These are phyloP conservation scores for Vitis hybrid DNA, from an alignment of 177 flowering plant genomes.

Conservation along the genomic window DNA sequence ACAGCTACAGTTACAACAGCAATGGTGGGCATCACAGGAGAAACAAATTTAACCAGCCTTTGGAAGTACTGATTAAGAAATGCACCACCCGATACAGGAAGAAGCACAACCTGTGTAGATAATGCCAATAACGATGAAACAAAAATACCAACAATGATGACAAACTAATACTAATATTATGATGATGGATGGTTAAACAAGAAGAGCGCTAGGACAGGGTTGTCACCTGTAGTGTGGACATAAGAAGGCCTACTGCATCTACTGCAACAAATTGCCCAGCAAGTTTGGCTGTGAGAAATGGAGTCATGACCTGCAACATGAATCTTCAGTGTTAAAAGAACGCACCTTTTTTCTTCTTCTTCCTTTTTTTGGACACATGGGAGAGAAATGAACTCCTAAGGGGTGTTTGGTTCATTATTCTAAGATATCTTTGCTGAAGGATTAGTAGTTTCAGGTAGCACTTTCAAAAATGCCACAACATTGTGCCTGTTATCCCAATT, in stretches of 20 bases:
- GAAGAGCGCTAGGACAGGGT: not conserved
- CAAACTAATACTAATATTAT: no score
- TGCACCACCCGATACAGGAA: slow-evolving; percentile 80
- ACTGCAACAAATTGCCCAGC: slow-evolving; percentile 91
- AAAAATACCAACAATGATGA: no score
- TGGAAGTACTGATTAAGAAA: slow-evolving; percentile 79
- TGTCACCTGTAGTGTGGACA: slow-evolving; percentile 75
- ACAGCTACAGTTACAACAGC: slow-evolving; percentile 77
- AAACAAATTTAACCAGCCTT: slow-evolving; percentile 61
- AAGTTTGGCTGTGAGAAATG: slow-evolving; percentile 81
- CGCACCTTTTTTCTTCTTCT: no score
- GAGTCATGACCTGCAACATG: slow-evolving; percentile 74
- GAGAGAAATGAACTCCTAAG: no score
- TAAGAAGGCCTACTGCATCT: slow-evolving; percentile 72
- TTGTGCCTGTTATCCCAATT: not conserved
- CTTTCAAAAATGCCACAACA: not conserved
- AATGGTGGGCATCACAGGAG: slow-evolving; percentile 85
- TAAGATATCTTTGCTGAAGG: no score
- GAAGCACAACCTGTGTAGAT: slow-evolving; percentile 73
- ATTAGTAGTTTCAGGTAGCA: no score
- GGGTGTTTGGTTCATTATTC: no score
- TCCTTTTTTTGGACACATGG: no score
- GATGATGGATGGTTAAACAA: not conserved
- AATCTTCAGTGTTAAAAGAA: not conserved
- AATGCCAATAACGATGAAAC: not conserved